These are phyloP conservation scores for Mycena crocata DNA, from an alignment of 768 basidiomycete species.

Conservation along the genomic window DNA sequence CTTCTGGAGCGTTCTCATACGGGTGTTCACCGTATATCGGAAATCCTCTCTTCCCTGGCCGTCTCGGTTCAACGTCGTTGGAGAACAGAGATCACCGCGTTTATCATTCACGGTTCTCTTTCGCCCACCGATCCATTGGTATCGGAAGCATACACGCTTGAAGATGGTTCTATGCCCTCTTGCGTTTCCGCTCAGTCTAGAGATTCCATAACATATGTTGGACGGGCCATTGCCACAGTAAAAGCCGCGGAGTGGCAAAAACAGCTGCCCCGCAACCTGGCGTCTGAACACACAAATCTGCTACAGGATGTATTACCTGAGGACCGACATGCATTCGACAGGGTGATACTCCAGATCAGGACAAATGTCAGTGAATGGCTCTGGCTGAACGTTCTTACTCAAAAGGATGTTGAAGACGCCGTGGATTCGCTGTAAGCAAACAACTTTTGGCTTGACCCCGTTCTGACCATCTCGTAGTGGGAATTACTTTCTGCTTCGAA, in stretches of 20 bases:
- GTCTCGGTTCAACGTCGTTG: slow-evolving; percentile 84
- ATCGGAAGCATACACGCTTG: slow-evolving; percentile 66
- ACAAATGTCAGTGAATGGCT: slow-evolving; percentile 93
- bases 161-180: slow-evolving; percentile 77
- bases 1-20: slow-evolving; percentile 78
- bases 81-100: slow-evolving; percentile 85
- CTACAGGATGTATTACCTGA: slow-evolving; percentile 78
- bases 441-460: background rate
- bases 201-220: slow-evolving; percentile 89
- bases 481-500: slow-evolving; percentile 88
- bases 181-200: slow-evolving; percentile 78
- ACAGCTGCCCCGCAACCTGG: slow-evolving; percentile 77
- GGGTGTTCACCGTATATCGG: slow-evolving; percentile 80
- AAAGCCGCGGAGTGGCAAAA: slow-evolving; percentile 83
- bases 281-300: slow-evolving; percentile 71
- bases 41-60: slow-evolving; percentile 78
- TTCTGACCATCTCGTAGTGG: slow-evolving; percentile 61
- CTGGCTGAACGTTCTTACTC: slow-evolving; percentile 90
- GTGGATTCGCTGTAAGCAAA: slow-evolving; percentile 82
- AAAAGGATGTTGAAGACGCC: slow-evolving; percentile 84
- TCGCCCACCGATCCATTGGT: slow-evolving; percentile 76
- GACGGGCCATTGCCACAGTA: slow-evolving; percentile 87
- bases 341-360: slow-evolving; percentile 78
- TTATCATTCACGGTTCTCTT: slow-evolving; percentile 83
- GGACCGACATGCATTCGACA: slow-evolving; percentile 82